Percentiles rank a stretch among this genome's conserved stretches.
Conservation (phyloP, 2,329 filamentous ascomycete genomes). For the Colletotrichum melonis region DNA sequence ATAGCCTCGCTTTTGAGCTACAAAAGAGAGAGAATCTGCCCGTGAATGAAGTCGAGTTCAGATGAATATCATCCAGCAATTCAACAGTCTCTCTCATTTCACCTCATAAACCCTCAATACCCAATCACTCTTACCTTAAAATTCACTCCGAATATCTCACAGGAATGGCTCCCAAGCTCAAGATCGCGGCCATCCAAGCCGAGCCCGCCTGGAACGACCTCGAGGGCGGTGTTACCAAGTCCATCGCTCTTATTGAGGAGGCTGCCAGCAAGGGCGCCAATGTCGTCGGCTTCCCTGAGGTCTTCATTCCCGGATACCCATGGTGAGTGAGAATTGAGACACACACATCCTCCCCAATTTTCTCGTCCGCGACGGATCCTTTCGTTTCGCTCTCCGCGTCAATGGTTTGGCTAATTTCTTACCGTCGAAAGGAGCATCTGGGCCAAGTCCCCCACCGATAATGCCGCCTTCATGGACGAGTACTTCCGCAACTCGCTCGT, state of each 20-base stretch:
- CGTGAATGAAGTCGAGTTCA: neutral
- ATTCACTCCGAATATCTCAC: neutral
- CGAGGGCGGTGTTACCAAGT: constrained; percentile 49
- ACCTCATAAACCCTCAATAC: neutral
- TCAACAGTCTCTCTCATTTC: neutral
- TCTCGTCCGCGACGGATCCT: too few species aligned
- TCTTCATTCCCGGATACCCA: constrained; percentile 58
- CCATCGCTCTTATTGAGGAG: constrained; percentile 46
- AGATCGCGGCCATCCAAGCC: constrained; percentile 41
- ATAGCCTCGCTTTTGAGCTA: neutral
- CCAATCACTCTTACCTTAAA: neutral
- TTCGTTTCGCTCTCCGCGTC: neutral
- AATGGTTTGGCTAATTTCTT: neutral
- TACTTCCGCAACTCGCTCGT: constrained; percentile 58
- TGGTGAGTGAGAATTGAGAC: constrained; percentile 46
- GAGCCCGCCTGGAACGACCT: constrained; percentile 43
- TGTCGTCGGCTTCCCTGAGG: constrained; percentile 55
- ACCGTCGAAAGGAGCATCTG: constrained; percentile 42
- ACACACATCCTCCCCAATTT: too few species aligned
- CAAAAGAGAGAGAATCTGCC: neutral
- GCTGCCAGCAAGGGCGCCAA: constrained; percentile 45
- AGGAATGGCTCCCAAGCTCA: constrained; percentile 33
- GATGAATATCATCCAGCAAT: neutral
- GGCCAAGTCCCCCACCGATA: constrained; percentile 41
- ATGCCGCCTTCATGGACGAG: constrained; percentile 53